Percentiles rank a stretch among this genome's conserved stretches.
phyloP scores from a whole-genome alignment of 345 rosid genomes.

The Bruguiera sexangula region DNA sequence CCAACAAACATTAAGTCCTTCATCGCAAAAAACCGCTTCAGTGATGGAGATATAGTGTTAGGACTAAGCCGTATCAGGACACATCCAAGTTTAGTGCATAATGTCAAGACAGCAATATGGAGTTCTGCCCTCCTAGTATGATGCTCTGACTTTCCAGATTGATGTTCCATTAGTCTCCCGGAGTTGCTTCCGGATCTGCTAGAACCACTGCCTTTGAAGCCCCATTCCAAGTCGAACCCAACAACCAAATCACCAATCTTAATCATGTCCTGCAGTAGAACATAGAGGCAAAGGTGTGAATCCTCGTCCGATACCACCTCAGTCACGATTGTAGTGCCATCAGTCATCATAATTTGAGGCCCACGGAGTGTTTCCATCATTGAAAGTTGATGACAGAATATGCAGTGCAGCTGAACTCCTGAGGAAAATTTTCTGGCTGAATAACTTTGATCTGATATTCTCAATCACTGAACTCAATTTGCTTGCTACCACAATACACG shows the following conservation, averaged over 20 bases:
- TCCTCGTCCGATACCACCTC: slow-evolving; percentile 31
- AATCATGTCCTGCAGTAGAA: slow-evolving; percentile 29
- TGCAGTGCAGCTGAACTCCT: background rate
- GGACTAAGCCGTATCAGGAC: slow-evolving; percentile 21
- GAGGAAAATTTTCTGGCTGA: no score
- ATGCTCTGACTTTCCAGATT: slow-evolving; percentile 12
- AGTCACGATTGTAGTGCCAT: slow-evolving; percentile 19
- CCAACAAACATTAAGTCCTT: slow-evolving; percentile 27
- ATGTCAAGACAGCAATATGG: slow-evolving; percentile 22
- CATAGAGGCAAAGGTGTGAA: slow-evolving; percentile 30
- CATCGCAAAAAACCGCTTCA: slow-evolving; percentile 17
- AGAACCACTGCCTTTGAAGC: slow-evolving; percentile 13
- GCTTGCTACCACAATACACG: no score
- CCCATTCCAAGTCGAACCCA: slow-evolving; percentile 30
- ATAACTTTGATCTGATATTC: no score
- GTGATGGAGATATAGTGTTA: slow-evolving; percentile 19
- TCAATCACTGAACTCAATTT: no score
- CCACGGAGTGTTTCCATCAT: slow-evolving; percentile 26
- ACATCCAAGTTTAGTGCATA: slow-evolving; percentile 30
- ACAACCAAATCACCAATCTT: slow-evolving; percentile 28
- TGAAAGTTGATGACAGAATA: background rate
- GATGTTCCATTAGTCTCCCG: slow-evolving; percentile 5
- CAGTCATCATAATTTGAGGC: slow-evolving; percentile 21
- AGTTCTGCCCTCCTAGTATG: slow-evolving; percentile 18
- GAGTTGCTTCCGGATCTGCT: slow-evolving; percentile 22